A percentile compares a stretch with the other conserved stretches of the same genome.
Evolutionary conservation across 2,329 filamentous ascomycete genomes (phyloP).

Genomic region (Trichoderma atrobrunneum): DNA sequence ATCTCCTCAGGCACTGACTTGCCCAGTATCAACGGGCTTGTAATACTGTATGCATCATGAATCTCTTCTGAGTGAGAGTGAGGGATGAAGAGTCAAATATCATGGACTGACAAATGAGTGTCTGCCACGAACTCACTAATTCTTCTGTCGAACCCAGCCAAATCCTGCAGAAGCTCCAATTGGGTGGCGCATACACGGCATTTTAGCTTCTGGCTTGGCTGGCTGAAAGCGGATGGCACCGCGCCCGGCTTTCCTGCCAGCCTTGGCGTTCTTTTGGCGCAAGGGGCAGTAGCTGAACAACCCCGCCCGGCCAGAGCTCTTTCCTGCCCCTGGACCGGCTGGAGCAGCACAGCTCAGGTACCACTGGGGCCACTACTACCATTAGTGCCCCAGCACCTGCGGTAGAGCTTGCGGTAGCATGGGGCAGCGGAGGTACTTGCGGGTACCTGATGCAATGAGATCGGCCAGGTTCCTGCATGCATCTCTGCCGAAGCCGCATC

Average conservation of each 20-base stretch:
- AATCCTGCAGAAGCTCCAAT: not conserved
- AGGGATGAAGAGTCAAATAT: not conserved
- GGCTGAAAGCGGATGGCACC: constrained; percentile 21
- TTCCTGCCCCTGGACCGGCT: not conserved
- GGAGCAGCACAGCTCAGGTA: constrained; percentile 5
- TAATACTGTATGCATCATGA: not conserved
- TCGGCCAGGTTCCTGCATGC: constrained; percentile 21
- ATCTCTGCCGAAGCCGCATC: constrained; percentile 17
- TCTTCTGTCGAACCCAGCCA: not conserved
- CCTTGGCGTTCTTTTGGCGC: not conserved
- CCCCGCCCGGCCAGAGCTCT: constrained; percentile 13
- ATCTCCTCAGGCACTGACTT: not conserved
- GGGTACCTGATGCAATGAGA: constrained; percentile 13
- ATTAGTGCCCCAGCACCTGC: not conserved
- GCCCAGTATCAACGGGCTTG: not conserved
- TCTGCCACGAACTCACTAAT: not conserved
- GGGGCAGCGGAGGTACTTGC: not conserved
- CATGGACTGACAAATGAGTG: not conserved
- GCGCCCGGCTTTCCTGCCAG: constrained; percentile 14
- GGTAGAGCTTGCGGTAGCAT: constrained; percentile 10
- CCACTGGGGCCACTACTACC: not conserved
- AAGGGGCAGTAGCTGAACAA: constrained; percentile 4
- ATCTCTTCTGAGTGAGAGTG: not conserved
- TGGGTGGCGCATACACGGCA: not conserved
- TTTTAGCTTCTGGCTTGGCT: constrained; percentile 7